Percentiles rank a stretch among this genome's conserved stretches.
Evolutionary conservation across 2,329 filamentous ascomycete genomes (phyloP).

Genomic region (Fusarium nanum): DNA sequence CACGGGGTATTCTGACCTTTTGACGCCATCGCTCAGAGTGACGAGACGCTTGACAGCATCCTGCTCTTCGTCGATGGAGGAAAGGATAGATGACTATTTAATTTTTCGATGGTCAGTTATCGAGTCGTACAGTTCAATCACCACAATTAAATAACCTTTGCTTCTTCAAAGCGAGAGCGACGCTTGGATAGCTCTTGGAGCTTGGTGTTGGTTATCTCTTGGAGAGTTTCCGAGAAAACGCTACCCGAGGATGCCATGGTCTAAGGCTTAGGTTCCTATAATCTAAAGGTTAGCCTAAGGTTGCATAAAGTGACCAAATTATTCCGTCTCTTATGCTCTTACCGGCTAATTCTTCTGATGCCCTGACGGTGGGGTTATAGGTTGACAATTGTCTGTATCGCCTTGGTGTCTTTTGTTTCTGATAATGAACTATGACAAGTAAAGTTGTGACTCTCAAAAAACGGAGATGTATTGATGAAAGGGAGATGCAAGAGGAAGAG

Average conservation of each 20-base stretch:
- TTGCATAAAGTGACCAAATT: too few species aligned
- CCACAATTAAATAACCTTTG: slow-evolving; percentile 37
- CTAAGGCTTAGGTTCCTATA: not conserved
- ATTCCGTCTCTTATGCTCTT: too few species aligned
- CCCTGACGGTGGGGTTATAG: not conserved
- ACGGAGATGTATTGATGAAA: not conserved
- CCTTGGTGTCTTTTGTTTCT: not conserved
- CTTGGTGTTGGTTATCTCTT: slow-evolving; percentile 58
- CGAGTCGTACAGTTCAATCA: too few species aligned
- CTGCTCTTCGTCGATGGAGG: slow-evolving; percentile 44
- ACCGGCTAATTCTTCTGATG: too few species aligned
- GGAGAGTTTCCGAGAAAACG: slow-evolving; percentile 57
- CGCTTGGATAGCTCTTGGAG: slow-evolving; percentile 58
- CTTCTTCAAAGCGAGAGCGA: slow-evolving; percentile 52
- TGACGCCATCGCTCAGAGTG: slow-evolving; percentile 52
- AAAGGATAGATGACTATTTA: slow-evolving; percentile 39
- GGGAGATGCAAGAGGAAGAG: not conserved
- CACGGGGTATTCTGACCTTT: slow-evolving; percentile 36
- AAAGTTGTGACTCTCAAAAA: fast-evolving
- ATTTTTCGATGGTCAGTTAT: too few species aligned
- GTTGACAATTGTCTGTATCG: not conserved
- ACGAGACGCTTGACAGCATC: slow-evolving; percentile 48
- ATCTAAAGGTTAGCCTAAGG: too few species aligned
- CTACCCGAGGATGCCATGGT: slow-evolving; percentile 48
- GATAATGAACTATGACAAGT: not conserved